phyloP scores from a whole-genome alignment of 2,329 filamentous ascomycete genomes.

The Apiospora aurea region DNA sequence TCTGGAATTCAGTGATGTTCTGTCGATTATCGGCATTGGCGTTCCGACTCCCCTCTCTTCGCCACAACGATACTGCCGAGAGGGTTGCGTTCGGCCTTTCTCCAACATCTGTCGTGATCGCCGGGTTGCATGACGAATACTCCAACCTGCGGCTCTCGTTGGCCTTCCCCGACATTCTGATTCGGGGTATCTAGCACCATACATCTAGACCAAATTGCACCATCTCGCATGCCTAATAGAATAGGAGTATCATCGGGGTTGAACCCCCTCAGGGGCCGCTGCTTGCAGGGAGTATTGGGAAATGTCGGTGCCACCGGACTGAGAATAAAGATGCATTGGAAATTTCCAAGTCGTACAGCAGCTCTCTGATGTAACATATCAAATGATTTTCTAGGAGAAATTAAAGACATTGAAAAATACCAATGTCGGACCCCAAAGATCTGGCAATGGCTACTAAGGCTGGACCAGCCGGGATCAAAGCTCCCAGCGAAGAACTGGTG shows the following conservation, averaged over 20 bases:
- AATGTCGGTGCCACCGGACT: background rate
- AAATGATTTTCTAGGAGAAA: fast-evolving
- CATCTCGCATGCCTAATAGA: background rate
- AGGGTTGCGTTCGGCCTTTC: background rate
- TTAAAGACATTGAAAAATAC: fast-evolving
- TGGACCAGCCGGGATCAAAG: too few relatives aligned
- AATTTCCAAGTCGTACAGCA: background rate
- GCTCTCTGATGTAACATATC: background rate
- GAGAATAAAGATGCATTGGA: background rate
- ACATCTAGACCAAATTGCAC: background rate
- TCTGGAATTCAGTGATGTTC: background rate
- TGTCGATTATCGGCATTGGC: background rate
- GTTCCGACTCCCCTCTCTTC: conserved; percentile 22
- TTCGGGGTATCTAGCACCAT: background rate
- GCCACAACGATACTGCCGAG: conserved; percentile 26
- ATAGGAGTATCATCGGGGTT: background rate
- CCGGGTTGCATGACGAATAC: background rate
- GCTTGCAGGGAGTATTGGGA: background rate
- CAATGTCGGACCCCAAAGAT: background rate
- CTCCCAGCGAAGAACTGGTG: too few relatives aligned
- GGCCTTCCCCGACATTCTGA: background rate
- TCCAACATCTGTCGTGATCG: background rate
- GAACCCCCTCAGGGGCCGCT: background rate
- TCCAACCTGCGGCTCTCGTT: background rate
- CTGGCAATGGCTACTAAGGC: background rate